Evolutionary conservation across 2,329 filamentous ascomycete species (phyloP).

Genomic region (Arthrocladium fulminans): DNA sequence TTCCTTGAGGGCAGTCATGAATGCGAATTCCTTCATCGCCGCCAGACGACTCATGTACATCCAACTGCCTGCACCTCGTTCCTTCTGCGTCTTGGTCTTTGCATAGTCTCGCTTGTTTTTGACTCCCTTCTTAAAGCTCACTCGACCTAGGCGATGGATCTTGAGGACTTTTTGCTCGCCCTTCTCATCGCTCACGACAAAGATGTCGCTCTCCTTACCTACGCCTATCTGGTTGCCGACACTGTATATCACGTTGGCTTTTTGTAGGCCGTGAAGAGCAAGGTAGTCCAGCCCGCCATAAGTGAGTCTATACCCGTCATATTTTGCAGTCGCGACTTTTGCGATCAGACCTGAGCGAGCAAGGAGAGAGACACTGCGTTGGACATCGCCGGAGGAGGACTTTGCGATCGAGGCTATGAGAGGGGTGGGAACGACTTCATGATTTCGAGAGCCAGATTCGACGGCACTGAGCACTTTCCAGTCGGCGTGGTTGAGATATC

Average conservation of each 20-base stretch:
- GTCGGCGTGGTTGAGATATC: constrained; percentile 85
- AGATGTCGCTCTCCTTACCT: constrained; percentile 95
- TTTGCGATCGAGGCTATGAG: constrained; percentile 78
- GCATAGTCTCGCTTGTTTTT: constrained; percentile 95
- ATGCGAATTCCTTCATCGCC: constrained; percentile 87
- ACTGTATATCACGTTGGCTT: constrained; percentile 72
- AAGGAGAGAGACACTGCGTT: constrained; percentile 77
- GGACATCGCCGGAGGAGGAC: constrained; percentile 62
- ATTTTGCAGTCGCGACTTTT: constrained; percentile 88
- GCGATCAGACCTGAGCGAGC: constrained; percentile 89
- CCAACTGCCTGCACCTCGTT: constrained; percentile 65
- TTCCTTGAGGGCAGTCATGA: constrained; percentile 76
- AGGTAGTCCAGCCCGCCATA: constrained; percentile 97
- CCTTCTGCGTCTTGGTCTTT: constrained; percentile 45
- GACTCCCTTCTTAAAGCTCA: constrained; percentile 83
- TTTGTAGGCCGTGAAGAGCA: constrained; percentile 82
- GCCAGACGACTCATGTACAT: constrained; percentile 95
- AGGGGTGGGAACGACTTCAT: constrained; percentile 88
- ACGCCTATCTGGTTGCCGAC: constrained; percentile 92
- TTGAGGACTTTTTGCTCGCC: constrained; percentile 79
- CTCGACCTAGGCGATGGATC: constrained; percentile 88
- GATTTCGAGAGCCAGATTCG: constrained; percentile 89
- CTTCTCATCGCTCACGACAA: constrained; percentile 74
- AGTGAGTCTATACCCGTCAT: constrained; percentile 92
- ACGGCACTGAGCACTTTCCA: constrained; percentile 91